Base-by-base conservation (phyloP, 768 basidiomycete species). In the Tricholoma flavovirens region DNA sequence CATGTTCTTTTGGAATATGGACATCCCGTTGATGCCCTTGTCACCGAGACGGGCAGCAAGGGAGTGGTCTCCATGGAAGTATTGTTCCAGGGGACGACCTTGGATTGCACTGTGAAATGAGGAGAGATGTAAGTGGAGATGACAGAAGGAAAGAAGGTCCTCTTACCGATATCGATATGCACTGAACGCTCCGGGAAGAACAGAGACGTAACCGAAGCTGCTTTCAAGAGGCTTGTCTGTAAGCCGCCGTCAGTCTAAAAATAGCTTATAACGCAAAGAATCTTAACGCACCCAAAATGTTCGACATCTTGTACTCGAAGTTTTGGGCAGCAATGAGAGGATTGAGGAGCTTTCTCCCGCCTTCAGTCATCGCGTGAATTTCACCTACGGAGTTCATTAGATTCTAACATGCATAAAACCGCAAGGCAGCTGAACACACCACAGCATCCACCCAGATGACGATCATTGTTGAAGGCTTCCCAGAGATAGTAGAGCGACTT, bases 301-400 rank as follows among this genome's bases (percentile, higher is more conserved):
- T 97, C 45, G 91, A 94, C 91, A 97, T 95, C 74, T 93, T 96
- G 75, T 97, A 97, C 74, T 95, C 93, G 63, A 94, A 95, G 74
- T 98, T 97, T 69, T 98, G 95, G 11, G 95, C 93, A 5, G 95
- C 95, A 29, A 98, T 83, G 43, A 94, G 77, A 29, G 93, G 95
- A 66, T 97, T 98, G 56, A 97, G 70, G 30, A 98, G 83, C 71
- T 97, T 97, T 71, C 72, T 86, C 35, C 93, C 93, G n/a, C 92
- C 91, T 71, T 93, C 84, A 65, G 95, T 88, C 95, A 96, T 96
- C 55, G 95, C 95, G 59, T 95, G 90, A 64, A 96, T 95, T 77
- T 96, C 93, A 60, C 77, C 46, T 48, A 29, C 14, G n/a, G 24
- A 9, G n/a, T 30, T 6, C 12, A 2, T 14, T 48, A 19, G 24